Evolutionary conservation across 805 yeast species (phyloP).

Genomic region (Lachancea quebecensis): DNA sequence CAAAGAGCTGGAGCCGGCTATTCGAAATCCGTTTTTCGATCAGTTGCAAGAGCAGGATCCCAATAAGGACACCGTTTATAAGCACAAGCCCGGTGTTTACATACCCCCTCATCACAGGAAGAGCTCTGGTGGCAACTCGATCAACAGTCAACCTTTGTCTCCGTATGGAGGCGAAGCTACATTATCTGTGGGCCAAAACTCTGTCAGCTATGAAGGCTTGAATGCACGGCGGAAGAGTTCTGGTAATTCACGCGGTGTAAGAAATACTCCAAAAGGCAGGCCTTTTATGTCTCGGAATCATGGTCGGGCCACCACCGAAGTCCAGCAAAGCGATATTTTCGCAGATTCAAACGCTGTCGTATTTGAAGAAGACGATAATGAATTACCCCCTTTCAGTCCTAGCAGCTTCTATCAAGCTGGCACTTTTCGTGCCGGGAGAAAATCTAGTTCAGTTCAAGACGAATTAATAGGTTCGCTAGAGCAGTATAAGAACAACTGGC

Average conservation of each 20-base stretch:
- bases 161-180: slow-evolving; percentile 18
- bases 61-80: slow-evolving; percentile 6
- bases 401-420: slow-evolving; percentile 11
- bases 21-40: slow-evolving; percentile 2
- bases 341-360: slow-evolving; percentile 26
- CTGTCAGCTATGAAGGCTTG: slow-evolving; percentile 15
- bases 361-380: slow-evolving; percentile 25
- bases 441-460: slow-evolving; percentile 28
- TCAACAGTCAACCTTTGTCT: neutral
- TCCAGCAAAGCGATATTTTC: slow-evolving; percentile 26
- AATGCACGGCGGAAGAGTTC: slow-evolving; percentile 6
- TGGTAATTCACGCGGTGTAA: neutral
- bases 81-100: slow-evolving; percentile 31
- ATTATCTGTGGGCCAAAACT: slow-evolving; percentile 19
- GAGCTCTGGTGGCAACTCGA: slow-evolving; percentile 12
- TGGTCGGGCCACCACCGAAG: slow-evolving; percentile 23
- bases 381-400: slow-evolving; percentile 16
- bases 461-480: slow-evolving; percentile 32
- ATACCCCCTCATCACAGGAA: slow-evolving; percentile 52
- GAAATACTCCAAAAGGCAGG: neutral
- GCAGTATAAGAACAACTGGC: slow-evolving; percentile 33
- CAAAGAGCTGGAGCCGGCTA: neutral
- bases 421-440: slow-evolving; percentile 17
- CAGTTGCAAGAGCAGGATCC: slow-evolving; percentile 1
- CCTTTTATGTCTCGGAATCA: slow-evolving; percentile 17